Percentiles rank a stretch among this genome's conserved stretches.
Conservation (phyloP, 495 filamentous ascomycete genomes). For the Stereocaulon alpinum region DNA sequence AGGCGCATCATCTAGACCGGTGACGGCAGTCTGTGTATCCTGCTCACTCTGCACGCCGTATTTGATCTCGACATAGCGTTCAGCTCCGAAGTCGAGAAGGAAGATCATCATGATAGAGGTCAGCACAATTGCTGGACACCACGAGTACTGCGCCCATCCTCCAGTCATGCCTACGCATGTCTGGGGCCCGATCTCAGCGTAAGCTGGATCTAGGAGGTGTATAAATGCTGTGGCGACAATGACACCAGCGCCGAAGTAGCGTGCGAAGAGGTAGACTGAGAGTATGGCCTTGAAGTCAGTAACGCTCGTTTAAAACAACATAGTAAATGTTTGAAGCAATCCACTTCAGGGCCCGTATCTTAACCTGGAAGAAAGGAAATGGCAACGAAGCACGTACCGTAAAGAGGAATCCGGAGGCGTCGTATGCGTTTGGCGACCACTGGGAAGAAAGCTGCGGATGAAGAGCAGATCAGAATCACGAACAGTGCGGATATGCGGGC, state of each 20-base stretch:
- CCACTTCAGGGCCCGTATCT: too few relatives aligned
- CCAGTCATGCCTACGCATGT: constrained; percentile 47
- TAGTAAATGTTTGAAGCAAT: too few relatives aligned
- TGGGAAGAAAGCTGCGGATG: constrained; percentile 49
- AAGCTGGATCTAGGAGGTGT: constrained; percentile 44
- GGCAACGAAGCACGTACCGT: constrained; percentile 10
- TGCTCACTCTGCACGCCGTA: constrained; percentile 36
- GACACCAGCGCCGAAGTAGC: constrained; percentile 63
- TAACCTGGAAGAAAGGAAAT: too few relatives aligned
- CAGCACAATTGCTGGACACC: constrained; percentile 35
- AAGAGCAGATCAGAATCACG: constrained; percentile 35
- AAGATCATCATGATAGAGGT: constrained; percentile 31
- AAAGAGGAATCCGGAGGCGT: constrained; percentile 48
- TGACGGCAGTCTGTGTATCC: constrained; percentile 10
- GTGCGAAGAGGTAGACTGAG: constrained; percentile 57
- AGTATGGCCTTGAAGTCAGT: too few relatives aligned
- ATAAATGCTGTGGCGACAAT: constrained; percentile 64
- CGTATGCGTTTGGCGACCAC: constrained; percentile 47
- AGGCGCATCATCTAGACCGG: constrained; percentile 6
- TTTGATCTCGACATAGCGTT: constrained; percentile 43
- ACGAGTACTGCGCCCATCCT: constrained; percentile 37
- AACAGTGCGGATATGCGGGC: constrained; percentile 37
- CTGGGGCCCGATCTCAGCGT: constrained; percentile 39
- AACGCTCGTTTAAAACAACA: too few relatives aligned
- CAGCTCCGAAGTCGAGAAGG: constrained; percentile 36